Base-by-base conservation (phyloP, 306 rosid species). In the Pachyrhizus erosus region DNA sequence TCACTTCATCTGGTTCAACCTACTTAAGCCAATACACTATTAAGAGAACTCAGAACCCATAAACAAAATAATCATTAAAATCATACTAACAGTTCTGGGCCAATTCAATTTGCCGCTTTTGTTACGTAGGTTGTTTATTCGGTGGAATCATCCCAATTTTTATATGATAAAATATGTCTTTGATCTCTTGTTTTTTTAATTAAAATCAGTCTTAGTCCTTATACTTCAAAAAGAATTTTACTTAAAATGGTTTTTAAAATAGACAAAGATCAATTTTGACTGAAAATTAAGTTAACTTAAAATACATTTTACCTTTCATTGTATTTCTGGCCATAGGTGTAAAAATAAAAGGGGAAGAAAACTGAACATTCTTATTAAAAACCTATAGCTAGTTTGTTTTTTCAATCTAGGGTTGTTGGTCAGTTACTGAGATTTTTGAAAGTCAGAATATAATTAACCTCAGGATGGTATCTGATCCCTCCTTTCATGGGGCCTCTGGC, bases 401-500 rank as follows among this genome's bases (percentile, higher is more conserved):
- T 68, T 67, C 71, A 27, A 57, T 20, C 43, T 14, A 57, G 24
- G 23, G 29, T 24, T n/a, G 49, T 37, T 18, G 13, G 12, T 75
- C 45, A 49, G 42, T 51, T 23, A 69, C 57, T 21, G 26, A 17
- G 48, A 3, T 42, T 42, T 43, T 26, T 9, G 43, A 17, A 62
- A 61, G 54, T 26, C 45, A 15, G 70, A 64, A 15, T 8, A 33
- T 1, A 15, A 51, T 60, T 64, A 69, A 96, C 99, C 99, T 96
- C 99, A 17, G 97, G 98, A 70, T 96, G 99, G 87, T 96, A 96
- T 93, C 99, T 96, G 87, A 96, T 96, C 76, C 99, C 99, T 82
- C 99, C 99, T 85, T 96, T 96, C 99, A 96, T 96, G 70, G 99
- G 99, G 75, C 99, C 99, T 96, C 99, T 96, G 9, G 99, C 97